Base-by-base conservation (phyloP, 495 filamentous ascomycete genomes). In the Cudoniella acicularis region DNA sequence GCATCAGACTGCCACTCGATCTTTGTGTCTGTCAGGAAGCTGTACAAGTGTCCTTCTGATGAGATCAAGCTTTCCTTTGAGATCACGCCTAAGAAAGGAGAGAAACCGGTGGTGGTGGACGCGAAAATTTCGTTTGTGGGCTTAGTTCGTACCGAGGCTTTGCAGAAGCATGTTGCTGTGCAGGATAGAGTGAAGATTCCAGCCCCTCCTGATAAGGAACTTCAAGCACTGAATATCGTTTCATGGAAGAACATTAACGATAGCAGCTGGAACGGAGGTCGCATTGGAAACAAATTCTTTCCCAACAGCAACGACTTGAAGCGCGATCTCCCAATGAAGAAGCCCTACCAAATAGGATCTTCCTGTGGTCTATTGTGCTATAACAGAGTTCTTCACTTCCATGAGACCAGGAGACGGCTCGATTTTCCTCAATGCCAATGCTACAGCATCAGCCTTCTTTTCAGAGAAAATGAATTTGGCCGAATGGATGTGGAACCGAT, bases 401-500 rank as follows among this genome's bases (percentile, higher is more conserved):
- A 23, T 43, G 26, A 26, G 51, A 10, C 30, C 51, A 10, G 51
- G 51, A 3, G 2, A 43, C 2, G 51, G 18, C 2, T 42, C 51
- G 9, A 26, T 54, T 20, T 18, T 54, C 24, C 18, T 54, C 6
- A 54, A 41, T 21, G 30, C 42, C 26, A 54, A 54, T 17, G n/a
- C 51, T 10, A 43, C 51, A 2, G 42, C 51, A 10, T 41, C 51
- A 3, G 51, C 51, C 17, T 54, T 54, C 27, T 54, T 42, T 16
- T 30, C 51, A 10, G 17, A 1, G 1, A 13, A 13, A 36, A 43
- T 42, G 3, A 8, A 21, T 2, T 20, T 54, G 4, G 10, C 16
- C 26, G 30, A 11, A 11, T 54, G 26, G 26, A 52, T 52, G 1
- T 2, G 9, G 16, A 16, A 3, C 21, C 16, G 10, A 8, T 21